Evolutionary conservation across 306 rosid species (phyloP), one percentile per base, ranked within the genome.

Genomic region (Begonia loranthoides): DNA sequence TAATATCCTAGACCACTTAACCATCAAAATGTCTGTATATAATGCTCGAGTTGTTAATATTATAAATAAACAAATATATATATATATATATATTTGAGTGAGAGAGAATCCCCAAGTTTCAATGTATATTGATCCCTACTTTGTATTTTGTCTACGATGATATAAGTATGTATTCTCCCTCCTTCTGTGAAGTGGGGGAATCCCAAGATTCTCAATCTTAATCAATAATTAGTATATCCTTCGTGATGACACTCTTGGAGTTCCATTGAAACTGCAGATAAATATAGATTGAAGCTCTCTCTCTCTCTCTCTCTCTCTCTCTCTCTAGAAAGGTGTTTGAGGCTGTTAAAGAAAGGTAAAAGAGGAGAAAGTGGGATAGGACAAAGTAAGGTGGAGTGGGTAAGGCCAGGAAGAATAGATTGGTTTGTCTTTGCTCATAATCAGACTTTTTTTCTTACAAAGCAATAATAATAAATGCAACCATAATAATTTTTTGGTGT

Each of bases 1-100:
- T 45, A 43, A 17, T 56, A 61, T 56, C 75, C 64, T 58, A 70
- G 61, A 70, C 73, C 36, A 28, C 66, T 58, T 54, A 67, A 49
- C 56, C 77, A 65, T 59, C 38, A 46, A 28, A 33, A 7, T 17
- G 21, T 66, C 33, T 63, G 17, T 49, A 9, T 51, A 17, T 50
- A 50, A 9, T 52, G 38, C 24, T 10, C 24, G 12, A 10, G 12
- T 24, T 57, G 41, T 46, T 50, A 28, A 28, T 28, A 28, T 28
- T 7, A 28, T 28, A 28, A 8, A 28, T 7, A 28, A 4, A 28
- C 5, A 6, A 0, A 3, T 28, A 8, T 28, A 28, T 28, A 8
- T 28, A 28, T 3, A 7, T 28, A 28, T 28, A 7, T 28, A 28
- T 28, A 28, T 28, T 28, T 28, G 36, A 4, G 36, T 28, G 36